Evolutionary conservation across 31 red algal genomes (phyloP).

Genomic region (Odonthalia washingtoniensis): DNA sequence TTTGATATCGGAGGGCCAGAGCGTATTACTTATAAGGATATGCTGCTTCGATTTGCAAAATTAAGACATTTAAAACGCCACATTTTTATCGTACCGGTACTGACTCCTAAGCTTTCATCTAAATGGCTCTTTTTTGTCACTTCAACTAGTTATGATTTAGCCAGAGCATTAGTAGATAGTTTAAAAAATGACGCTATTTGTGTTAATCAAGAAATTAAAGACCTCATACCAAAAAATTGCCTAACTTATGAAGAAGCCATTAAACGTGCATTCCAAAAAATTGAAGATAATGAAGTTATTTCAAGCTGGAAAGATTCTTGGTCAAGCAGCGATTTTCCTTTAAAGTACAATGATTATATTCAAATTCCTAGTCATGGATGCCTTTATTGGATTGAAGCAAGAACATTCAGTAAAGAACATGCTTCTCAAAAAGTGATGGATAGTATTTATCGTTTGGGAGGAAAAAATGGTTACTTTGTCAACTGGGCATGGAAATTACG

Average conservation of each 20-base stretch:
- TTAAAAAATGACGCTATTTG: slow-evolving; percentile 21
- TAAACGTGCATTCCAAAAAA: slow-evolving; percentile 13
- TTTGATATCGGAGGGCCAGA: slow-evolving; percentile 53
- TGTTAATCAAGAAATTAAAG: slow-evolving; percentile 6
- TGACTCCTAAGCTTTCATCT: slow-evolving; percentile 41
- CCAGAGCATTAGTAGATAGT: slow-evolving; percentile 26
- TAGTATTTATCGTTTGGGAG: slow-evolving; percentile 10
- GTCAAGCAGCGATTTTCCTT: neutral
- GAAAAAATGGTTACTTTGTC: slow-evolving; percentile 20
- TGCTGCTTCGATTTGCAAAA: slow-evolving; percentile 38
- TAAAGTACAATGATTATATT: slow-evolving; percentile 14
- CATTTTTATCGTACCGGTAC: slow-evolving; percentile 33
- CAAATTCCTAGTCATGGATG: slow-evolving; percentile 9
- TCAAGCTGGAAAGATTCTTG: slow-evolving; percentile 26
- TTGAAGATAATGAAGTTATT: slow-evolving; percentile 22
- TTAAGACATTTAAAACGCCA: slow-evolving; percentile 17
- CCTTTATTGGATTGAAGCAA: neutral
- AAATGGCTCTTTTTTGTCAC: slow-evolving; percentile 44
- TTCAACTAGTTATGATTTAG: slow-evolving; percentile 22
- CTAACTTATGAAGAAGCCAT: slow-evolving; percentile 10
- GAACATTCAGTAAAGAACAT: neutral
- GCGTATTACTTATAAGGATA: slow-evolving; percentile 39
- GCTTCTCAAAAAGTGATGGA: neutral
- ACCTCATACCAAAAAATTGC: neutral
- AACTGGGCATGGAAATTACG: slow-evolving; percentile 16